Conservation (phyloP, 2,329 filamentous ascomycete genomes). For the Stagonosporopsis cucurbitacearum region DNA sequence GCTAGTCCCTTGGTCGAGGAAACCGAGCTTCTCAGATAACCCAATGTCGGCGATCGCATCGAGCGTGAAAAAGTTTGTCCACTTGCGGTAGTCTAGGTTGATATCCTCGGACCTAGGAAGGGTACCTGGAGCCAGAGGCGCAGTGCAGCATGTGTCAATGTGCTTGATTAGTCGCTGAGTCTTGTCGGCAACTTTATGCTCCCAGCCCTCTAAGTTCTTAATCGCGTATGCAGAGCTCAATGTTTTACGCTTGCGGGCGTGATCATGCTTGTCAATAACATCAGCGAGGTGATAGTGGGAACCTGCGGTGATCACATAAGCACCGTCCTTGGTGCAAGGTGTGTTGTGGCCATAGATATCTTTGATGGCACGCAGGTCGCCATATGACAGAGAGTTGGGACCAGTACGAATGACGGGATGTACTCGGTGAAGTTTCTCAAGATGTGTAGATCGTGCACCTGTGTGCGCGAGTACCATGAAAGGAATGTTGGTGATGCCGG, state of each 20-base stretch:
- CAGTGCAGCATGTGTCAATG: conserved; percentile 53
- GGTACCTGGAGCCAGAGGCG: conserved; percentile 36
- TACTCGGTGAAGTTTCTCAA: conserved; percentile 56
- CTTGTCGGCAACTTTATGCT: conserved; percentile 63
- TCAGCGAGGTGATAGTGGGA: conserved; percentile 61
- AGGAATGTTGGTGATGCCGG: conserved; percentile 56
- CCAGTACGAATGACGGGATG: conserved; percentile 51
- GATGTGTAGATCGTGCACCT: conserved; percentile 53
- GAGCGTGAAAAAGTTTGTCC: conserved; percentile 63
- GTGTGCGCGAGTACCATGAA: conserved; percentile 56
- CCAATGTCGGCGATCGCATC: conserved; percentile 66
- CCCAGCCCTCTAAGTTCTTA: conserved; percentile 63
- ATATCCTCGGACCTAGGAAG: conserved; percentile 48
- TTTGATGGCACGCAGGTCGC: conserved; percentile 50
- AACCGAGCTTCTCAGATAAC: conserved; percentile 58
- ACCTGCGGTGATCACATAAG: conserved; percentile 56
- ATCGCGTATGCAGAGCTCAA: conserved; percentile 60
- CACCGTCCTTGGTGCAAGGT: conserved; percentile 58
- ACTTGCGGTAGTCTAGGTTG: conserved; percentile 59
- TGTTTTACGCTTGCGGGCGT: conserved; percentile 59
- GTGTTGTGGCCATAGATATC: conserved; percentile 61
- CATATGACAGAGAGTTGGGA: conserved; percentile 43
- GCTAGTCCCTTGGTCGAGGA: conserved; percentile 60
- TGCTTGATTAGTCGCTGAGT: conserved; percentile 53
- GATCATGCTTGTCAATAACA: conserved; percentile 59